Evolutionary conservation across 2,329 filamentous ascomycete species (phyloP).

Genomic region (Hypoxylon sp.): DNA sequence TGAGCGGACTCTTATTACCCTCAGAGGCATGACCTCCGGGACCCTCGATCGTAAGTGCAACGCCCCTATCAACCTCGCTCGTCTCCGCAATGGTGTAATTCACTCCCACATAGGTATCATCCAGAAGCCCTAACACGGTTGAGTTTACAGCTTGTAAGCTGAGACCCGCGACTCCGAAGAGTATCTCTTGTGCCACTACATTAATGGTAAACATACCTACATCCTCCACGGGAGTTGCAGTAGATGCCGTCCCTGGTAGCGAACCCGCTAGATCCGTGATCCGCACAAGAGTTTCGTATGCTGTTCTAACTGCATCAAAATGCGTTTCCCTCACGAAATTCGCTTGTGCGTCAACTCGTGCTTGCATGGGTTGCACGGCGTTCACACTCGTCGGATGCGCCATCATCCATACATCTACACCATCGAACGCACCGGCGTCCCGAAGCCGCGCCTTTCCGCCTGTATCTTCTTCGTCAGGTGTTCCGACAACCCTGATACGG

Average conservation of each 20-base stretch:
- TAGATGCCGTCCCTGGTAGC: constrained; percentile 16
- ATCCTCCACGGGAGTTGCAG: constrained; percentile 23
- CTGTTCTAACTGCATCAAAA: constrained; percentile 14
- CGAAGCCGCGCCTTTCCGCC: constrained; percentile 15
- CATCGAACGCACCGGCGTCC: constrained; percentile 21
- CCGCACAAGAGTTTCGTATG: constrained; percentile 20
- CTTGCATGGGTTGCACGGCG: constrained; percentile 25
- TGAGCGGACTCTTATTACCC: constrained; percentile 19
- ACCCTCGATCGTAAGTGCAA: constrained; percentile 14
- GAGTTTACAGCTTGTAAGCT: constrained; percentile 17
- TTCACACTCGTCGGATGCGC: constrained; percentile 19
- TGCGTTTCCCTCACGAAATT: constrained; percentile 20
- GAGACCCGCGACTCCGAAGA: constrained; percentile 7
- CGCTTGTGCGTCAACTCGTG: constrained; percentile 18
- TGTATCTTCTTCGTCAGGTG: constrained; percentile 22
- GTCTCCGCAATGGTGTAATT: constrained; percentile 21
- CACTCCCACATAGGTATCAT: constrained; percentile 16
- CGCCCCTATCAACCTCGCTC: constrained; percentile 13
- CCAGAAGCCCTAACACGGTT: constrained; percentile 10
- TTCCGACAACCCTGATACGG: constrained; percentile 9
- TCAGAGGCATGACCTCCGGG: constrained; percentile 25
- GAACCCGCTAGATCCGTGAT: constrained; percentile 16
- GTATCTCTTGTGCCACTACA: constrained; percentile 14
- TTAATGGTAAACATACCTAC: constrained; percentile 28
- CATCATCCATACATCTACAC: constrained; percentile 24